Base-by-base conservation (phyloP, 2,329 filamentous ascomycete genomes). In the Ceratocystis variospora region DNA sequence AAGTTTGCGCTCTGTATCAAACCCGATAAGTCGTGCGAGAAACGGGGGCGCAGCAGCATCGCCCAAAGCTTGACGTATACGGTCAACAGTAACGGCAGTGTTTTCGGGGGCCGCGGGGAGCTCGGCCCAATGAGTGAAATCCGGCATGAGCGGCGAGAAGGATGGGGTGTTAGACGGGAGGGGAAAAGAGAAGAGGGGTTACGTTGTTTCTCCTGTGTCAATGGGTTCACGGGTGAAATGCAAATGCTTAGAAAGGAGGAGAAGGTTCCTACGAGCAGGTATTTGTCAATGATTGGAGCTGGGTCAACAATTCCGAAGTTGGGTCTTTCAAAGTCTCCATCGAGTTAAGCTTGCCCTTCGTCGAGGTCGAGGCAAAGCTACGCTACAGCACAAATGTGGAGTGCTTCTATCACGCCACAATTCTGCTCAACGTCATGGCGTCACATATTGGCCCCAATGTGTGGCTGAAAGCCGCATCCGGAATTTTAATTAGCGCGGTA, bases 91-190 rank as follows among this genome's bases (percentile, higher is more conserved):
- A 17, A 65, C 25, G 45, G 57, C 25, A 17, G 66, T 45, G 66
- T 62, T 46, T 48, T 61, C 66, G 8, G 62, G 66, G 41, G 65
- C 17, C 17, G 50, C 22, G 22, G 66, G 63, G n/a, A 65, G 55
- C 22, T 67, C 66, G 33, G 45, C 63, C 66, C 66, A 67, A 33
- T 61, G 59, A 10, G 62, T 62, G 28, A 65, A 65, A 19, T 64
- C 62, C 10, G 66, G 63, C 66, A 67, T 67, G 8, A 8, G 25
- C 5, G 17, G 28, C 15, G 28, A 7, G 25, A 31, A 31, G 55
- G 28, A 41, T 41, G 28, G 55, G 53, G 28, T 57, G 25, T 12
- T 55, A 19, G 12, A 19, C 6, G 25, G 10, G 50, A 7, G 19
- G 22, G 50, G 22, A 25, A 15, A 55, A 15, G 12, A 25, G 10